Conservation (phyloP, 164 flowering plant species). For the Tinospora cordifolia region DNA sequence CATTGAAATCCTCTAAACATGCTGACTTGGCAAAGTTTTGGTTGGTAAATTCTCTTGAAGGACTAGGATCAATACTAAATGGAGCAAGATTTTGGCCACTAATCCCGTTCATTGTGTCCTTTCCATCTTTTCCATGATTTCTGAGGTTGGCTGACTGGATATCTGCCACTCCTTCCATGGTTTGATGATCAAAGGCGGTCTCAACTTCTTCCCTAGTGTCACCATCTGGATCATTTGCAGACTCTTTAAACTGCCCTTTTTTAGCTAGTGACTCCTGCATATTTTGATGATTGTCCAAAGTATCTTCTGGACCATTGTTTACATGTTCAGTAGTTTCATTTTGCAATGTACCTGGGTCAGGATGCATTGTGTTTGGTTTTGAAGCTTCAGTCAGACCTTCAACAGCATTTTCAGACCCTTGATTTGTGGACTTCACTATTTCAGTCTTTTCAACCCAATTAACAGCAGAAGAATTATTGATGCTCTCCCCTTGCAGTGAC, state of each 20-base stretch:
- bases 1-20: constrained; percentile 19
- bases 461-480: constrained; percentile 34
- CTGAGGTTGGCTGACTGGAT: constrained; percentile 18
- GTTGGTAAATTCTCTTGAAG: constrained; percentile 15
- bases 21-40: constrained; percentile 12
- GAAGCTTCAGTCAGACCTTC: constrained; percentile 20
- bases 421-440: constrained; percentile 37
- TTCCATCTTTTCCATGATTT: constrained; percentile 17
- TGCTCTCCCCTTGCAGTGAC: constrained; percentile 26
- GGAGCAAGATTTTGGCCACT: constrained; percentile 15
- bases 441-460: constrained; percentile 81
- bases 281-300: constrained; percentile 20
- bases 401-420: constrained; percentile 5
- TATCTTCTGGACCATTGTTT: constrained; percentile 22
- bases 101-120: not conserved
- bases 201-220: constrained; percentile 73
- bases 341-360: constrained; percentile 22
- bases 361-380: constrained; percentile 18
- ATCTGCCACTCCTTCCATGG: constrained; percentile 35
- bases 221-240: constrained; percentile 65
- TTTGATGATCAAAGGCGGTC: constrained; percentile 49
- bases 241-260: constrained; percentile 35
- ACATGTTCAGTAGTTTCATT: constrained; percentile 9
- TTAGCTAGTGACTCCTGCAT: constrained; percentile 16
- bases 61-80: constrained; percentile 25